phyloP scores from a whole-genome alignment of 352 stramenopile genomes.

The Phytopythium aichiense region DNA sequence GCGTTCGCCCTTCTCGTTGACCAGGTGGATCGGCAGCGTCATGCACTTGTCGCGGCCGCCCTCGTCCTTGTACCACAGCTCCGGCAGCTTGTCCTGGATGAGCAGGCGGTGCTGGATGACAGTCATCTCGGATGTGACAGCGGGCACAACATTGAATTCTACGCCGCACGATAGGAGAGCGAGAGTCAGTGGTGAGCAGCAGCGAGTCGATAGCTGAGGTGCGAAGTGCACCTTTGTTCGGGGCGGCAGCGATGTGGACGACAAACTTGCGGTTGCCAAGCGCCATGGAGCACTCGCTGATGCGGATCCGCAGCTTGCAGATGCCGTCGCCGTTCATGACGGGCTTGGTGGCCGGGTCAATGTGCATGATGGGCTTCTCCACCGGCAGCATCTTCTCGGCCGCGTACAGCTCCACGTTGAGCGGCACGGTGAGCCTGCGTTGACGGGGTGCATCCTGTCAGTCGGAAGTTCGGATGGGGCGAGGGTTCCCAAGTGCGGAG shows the following conservation, averaged over 20 bases:
- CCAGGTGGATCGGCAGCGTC: conserved; percentile 69
- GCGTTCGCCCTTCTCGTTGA: conserved; percentile 77
- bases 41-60: conserved; percentile 85
- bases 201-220: not conserved
- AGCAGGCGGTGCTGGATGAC: conserved; percentile 81
- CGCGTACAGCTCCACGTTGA: conserved; percentile 80
- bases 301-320: conserved; percentile 76
- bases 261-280: conserved; percentile 86
- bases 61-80: conserved; percentile 89
- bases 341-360: conserved; percentile 73
- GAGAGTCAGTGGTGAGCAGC: not conserved
- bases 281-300: conserved; percentile 81
- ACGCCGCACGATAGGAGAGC: not conserved
- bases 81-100: conserved; percentile 77
- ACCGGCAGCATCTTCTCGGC: conserved; percentile 82
- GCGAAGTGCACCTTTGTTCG: conserved; percentile 26
- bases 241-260: conserved; percentile 64
- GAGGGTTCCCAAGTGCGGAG: not conserved
- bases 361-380: conserved; percentile 74
- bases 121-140: conserved; percentile 76
- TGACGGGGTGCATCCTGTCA: not conserved
- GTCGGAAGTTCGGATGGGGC: not conserved
- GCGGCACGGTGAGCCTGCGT: conserved; percentile 55
- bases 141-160: conserved; percentile 59
- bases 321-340: conserved; percentile 82